Conservation (phyloP, 192 early-diverging fungal species). For the Thamnidium elegans region DNA sequence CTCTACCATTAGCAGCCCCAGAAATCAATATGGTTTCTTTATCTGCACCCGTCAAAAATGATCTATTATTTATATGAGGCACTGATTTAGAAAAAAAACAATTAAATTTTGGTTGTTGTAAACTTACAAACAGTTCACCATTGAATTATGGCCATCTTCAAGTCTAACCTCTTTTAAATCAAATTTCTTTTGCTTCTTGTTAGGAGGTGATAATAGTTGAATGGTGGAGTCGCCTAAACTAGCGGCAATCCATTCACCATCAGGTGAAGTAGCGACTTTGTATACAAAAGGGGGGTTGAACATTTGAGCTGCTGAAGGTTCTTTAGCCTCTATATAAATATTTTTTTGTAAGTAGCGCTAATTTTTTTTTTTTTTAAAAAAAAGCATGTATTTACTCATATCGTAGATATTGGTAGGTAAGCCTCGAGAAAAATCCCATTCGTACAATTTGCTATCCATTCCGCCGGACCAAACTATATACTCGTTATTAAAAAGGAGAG, state of each 20-base stretch:
- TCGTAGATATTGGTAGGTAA: constrained; percentile 33
- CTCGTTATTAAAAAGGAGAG: not conserved
- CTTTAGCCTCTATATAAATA: constrained; percentile 6
- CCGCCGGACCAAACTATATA: constrained; percentile 49
- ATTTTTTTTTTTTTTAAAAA: not conserved
- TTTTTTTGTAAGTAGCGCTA: not conserved
- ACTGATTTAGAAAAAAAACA: too few species aligned
- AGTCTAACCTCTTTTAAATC: constrained; percentile 1
- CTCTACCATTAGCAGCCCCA: constrained; percentile 28
- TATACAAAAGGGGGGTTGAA: constrained; percentile 60
- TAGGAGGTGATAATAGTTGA: constrained; percentile 29
- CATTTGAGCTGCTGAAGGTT: constrained; percentile 39
- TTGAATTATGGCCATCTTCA: constrained; percentile 23
- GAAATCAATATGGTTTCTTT: constrained; percentile 13
- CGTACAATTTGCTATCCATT: constrained; percentile 45
- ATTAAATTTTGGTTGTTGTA: not conserved
- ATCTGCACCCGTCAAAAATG: not conserved
- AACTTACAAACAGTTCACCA: constrained; percentile 33
- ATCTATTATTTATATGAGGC: too few species aligned
- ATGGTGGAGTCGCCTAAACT: constrained; percentile 47
- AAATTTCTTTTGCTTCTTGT: constrained; percentile 5
- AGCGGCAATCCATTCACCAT: constrained; percentile 41
- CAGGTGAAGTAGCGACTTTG: constrained; percentile 34
- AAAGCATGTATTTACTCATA: constrained; percentile 34
- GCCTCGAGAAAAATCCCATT: constrained; percentile 51